Percentiles rank a stretch among this genome's conserved stretches.
These are phyloP conservation scores for Suhomyces wounanorum DNA, from an alignment of 1,139 yeast species.

Conservation along the genomic window DNA sequence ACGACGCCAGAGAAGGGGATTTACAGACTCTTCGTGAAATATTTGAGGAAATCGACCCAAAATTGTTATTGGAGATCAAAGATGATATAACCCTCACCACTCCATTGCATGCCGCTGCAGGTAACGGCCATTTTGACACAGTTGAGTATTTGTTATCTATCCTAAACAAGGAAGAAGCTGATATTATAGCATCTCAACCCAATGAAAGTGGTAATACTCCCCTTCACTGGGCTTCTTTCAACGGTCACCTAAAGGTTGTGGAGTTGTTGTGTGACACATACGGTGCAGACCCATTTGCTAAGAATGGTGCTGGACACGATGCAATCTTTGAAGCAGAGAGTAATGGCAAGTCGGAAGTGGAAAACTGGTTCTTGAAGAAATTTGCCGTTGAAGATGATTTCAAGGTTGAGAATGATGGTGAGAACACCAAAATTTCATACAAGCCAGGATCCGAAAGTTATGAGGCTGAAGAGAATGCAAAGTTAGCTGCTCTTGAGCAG, in stretches of 20 bases:
- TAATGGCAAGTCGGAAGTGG: constrained; percentile 64
- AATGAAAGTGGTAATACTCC: constrained; percentile 92
- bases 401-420: constrained; percentile 46
- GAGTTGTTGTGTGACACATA: constrained; percentile 69
- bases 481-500: constrained; percentile 18
- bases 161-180: constrained; percentile 46
- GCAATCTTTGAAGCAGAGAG: constrained; percentile 87
- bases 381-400: constrained; percentile 69
- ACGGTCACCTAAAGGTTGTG: constrained; percentile 78
- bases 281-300: constrained; percentile 76
- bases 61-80: constrained; percentile 50
- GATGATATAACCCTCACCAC: constrained; percentile 71
- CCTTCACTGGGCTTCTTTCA: constrained; percentile 92
- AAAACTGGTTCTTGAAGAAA: constrained; percentile 69
- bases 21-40: constrained; percentile 69
- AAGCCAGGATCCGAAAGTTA: constrained; percentile 52
- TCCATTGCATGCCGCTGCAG: constrained; percentile 92
- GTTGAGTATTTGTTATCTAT: constrained; percentile 60
- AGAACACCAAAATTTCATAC: constrained; percentile 48
- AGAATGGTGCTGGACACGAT: constrained; percentile 78
- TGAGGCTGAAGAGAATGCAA: constrained; percentile 46
- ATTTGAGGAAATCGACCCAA: constrained; percentile 61
- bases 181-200: constrained; percentile 50
- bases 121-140: constrained; percentile 83
- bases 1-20: constrained; percentile 88